Base-by-base conservation (phyloP, 768 basidiomycete genomes). In the Russula sp. region DNA sequence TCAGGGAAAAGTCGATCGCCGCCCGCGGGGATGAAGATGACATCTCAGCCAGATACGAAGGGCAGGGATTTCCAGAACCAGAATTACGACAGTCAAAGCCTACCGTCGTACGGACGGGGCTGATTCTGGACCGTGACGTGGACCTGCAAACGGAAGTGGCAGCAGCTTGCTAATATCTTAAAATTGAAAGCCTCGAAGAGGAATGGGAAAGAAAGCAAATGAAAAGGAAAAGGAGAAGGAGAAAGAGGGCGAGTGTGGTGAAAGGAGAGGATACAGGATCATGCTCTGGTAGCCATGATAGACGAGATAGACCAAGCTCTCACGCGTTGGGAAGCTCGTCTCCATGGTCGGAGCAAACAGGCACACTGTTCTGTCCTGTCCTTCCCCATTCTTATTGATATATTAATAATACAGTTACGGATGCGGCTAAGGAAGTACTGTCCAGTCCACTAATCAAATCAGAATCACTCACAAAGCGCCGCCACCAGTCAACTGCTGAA, bases 401-500 rank as follows among this genome's bases (percentile, higher is more conserved):
- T 51, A 62, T 57, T 52, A 57, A 51, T 56, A 62, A 62, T 57
- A 57, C 55, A 50, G 39, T 22, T 27, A 39, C 60, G 31, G 16
- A 48, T 10, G 22, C 31, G n/a, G 35, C 27, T 27, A 27, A 27
- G 27, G 27, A 27, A 40, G 40, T 31, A 42, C 31, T 11, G 32
- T 31, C 44, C n/a, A 59, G 52, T 16, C 40, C 34, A 20, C 20
- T 14, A 8, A 37, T 48, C 52, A 20, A 54, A 45, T 55, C 52
- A 11, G 34, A 14, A 39, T 48, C 32, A 44, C 58, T 60, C 54
- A 64, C 52, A 59, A 6, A 5, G n/a, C 52, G n/a, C 48, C 53
- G 4, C 78, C 78, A 32, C 88, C 90, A 8, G 91, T 92, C 78
- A 92, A 78, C 72, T 92, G 89, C 69, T 84, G 78, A 51, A 91